Conservation (phyloP, 192 early-diverging fungal species). For the Coemansia guatemalensis region DNA sequence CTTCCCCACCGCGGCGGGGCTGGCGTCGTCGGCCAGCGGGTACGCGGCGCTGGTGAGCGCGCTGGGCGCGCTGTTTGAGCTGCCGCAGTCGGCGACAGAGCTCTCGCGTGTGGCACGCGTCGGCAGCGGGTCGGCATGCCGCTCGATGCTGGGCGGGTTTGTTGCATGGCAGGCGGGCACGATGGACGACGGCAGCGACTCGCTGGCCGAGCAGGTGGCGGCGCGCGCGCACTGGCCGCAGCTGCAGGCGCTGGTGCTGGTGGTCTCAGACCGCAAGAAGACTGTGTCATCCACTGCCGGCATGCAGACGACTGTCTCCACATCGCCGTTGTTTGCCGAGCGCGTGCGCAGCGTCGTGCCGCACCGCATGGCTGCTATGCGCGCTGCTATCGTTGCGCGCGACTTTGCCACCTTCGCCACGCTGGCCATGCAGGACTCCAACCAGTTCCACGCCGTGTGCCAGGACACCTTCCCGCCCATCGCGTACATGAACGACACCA, state of each 20-base stretch:
- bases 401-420: constrained; percentile 94
- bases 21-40: constrained; percentile 96
- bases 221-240: constrained; percentile 92
- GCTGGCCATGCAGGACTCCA: constrained; percentile 96
- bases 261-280: constrained; percentile 93
- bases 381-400: constrained; percentile 72
- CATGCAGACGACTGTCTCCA: constrained; percentile 96
- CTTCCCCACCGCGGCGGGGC: constrained; percentile 98
- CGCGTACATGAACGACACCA: constrained; percentile 96
- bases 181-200: constrained; percentile 78
- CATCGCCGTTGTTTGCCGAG: constrained; percentile 81
- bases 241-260: constrained; percentile 91
- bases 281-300: constrained; percentile 87
- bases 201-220: constrained; percentile 90
- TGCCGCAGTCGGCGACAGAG: constrained; percentile 70
- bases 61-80: constrained; percentile 69
- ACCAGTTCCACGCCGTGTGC: constrained; percentile 99
- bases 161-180: constrained; percentile 96
- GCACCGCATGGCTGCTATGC: constrained; percentile 85
- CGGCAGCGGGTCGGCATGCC: constrained; percentile 97
- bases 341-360: constrained; percentile 88
- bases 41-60: constrained; percentile 92
- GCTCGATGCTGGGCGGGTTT: constrained; percentile 96
- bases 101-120: constrained; percentile 89
- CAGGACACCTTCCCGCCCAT: constrained; percentile 99